These are phyloP conservation scores for Setomelanomma holmii DNA, from an alignment of 2,329 filamentous ascomycete species.

Conservation along the genomic window DNA sequence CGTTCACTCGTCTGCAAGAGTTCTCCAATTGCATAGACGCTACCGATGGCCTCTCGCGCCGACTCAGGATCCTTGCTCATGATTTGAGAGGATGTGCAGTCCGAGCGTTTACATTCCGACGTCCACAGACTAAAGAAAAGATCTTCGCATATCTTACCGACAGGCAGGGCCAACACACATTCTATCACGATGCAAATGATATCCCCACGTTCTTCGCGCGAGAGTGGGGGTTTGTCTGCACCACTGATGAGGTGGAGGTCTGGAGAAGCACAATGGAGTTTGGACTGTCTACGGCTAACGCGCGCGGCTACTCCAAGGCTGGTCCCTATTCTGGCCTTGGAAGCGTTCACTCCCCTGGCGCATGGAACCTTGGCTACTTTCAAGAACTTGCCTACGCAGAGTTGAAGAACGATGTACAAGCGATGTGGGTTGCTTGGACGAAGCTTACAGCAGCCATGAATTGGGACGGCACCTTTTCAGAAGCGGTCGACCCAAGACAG, in stretches of 20 bases:
- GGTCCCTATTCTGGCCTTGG: constrained; percentile 11
- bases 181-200: constrained; percentile 18
- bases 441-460: constrained; percentile 14
- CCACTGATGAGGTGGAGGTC: neutral
- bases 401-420: neutral
- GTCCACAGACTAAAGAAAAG: neutral
- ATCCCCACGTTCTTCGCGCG: constrained; percentile 11
- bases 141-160: constrained; percentile 15
- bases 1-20: constrained; percentile 6
- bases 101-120: constrained; percentile 1
- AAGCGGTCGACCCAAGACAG: constrained; percentile 14
- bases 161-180: constrained; percentile 3
- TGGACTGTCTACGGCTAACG: constrained; percentile 8
- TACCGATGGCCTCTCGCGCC: neutral
- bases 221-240: constrained; percentile 8
- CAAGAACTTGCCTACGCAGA: constrained; percentile 15
- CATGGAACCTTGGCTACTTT: constrained; percentile 17
- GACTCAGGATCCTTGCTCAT: neutral
- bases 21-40: neutral
- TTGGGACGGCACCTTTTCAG: constrained; percentile 19
- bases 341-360: constrained; percentile 16
- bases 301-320: constrained; percentile 2
- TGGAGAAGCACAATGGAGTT: constrained; percentile 14
- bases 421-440: constrained; percentile 10
- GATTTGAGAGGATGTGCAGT: neutral